A percentile compares a stretch with the other conserved stretches of the same genome.
phyloP scores from a whole-genome alignment of 2,329 filamentous ascomycete species.

The Cordyceps farinosa region DNA sequence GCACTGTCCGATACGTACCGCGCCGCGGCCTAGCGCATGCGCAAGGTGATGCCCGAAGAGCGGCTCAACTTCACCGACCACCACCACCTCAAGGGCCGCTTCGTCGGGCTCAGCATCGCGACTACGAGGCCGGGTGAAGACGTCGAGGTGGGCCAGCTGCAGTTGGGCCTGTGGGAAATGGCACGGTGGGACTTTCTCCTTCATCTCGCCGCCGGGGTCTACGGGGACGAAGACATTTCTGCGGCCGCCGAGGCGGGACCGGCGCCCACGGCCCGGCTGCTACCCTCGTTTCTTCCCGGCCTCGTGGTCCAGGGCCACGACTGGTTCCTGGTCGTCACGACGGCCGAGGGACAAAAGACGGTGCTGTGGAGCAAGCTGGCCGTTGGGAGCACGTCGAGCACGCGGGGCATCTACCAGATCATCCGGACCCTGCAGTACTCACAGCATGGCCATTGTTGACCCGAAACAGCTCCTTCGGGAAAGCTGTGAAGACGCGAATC shows the following conservation, averaged over 20 bases:
- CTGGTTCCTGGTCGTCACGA: not conserved
- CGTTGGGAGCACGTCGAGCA: not conserved
- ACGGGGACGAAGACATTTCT: too few species aligned
- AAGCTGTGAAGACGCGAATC: constrained; percentile 11
- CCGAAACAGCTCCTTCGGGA: constrained; percentile 21
- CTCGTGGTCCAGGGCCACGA: not conserved
- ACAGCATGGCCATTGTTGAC: constrained; percentile 19
- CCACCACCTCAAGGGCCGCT: not conserved
- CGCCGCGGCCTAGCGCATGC: not conserved
- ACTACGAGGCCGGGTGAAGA: not conserved
- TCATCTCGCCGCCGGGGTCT: not conserved
- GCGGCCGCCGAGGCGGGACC: not conserved
- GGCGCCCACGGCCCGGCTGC: constrained; percentile 1
- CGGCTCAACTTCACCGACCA: not conserved
- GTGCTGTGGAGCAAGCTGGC: not conserved
- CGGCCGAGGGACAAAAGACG: not conserved
- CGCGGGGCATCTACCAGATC: not conserved
- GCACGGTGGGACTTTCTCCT: not conserved
- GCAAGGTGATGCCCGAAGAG: not conserved
- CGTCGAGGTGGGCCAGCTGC: not conserved
- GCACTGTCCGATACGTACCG: not conserved
- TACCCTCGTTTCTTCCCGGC: not conserved
- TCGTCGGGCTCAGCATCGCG: not conserved
- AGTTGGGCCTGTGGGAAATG: not conserved
- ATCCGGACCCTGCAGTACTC: not conserved